Evolutionary conservation across 2,329 filamentous ascomycete species (phyloP).

Genomic region (Arthrobotrys sinensis): DNA sequence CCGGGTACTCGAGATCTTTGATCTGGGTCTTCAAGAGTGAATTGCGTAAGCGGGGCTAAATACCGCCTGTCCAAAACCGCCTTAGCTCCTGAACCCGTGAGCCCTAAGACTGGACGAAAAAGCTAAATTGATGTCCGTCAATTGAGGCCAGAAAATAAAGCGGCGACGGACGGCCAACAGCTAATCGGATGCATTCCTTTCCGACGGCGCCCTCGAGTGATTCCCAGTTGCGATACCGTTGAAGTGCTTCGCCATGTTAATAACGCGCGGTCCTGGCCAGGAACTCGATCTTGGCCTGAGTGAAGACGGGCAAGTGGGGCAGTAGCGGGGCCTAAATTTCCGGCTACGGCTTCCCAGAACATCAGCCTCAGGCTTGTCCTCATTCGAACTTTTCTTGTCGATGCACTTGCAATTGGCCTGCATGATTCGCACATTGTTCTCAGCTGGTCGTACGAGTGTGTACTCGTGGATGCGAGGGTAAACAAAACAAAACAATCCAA

Average conservation of each 20-base stretch:
- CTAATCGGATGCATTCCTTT: conserved; percentile 61
- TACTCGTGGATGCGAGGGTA: background rate
- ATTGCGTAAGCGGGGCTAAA: conserved; percentile 27
- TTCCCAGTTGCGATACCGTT: conserved; percentile 15
- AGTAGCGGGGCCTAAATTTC: conserved; percentile 24
- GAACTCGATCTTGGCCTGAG: conserved; percentile 26
- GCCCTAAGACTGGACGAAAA: background rate
- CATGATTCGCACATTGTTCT: conserved; percentile 18
- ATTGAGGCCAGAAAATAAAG: conserved; percentile 1
- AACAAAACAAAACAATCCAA: conserved; percentile 3
- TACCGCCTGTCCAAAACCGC: conserved; percentile 12
- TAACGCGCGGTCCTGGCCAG: conserved; percentile 38
- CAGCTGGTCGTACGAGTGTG: conserved; percentile 27
- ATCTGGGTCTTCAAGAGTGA: background rate
- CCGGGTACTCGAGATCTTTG: background rate
- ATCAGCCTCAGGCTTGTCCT: conserved; percentile 31
- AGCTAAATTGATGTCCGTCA: conserved; percentile 27
- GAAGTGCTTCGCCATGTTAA: conserved; percentile 53
- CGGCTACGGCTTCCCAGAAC: conserved; percentile 42
- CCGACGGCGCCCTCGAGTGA: conserved; percentile 8
- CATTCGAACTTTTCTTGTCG: conserved; percentile 21
- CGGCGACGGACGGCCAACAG: background rate
- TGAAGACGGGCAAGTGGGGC: conserved; percentile 52
- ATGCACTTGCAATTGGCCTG: conserved; percentile 24
- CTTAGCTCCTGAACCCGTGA: conserved; percentile 4